Evolutionary conservation across 1,284 basidiomycete species (phyloP).

Genomic region (Cutaneotrichosporon sp.): DNA sequence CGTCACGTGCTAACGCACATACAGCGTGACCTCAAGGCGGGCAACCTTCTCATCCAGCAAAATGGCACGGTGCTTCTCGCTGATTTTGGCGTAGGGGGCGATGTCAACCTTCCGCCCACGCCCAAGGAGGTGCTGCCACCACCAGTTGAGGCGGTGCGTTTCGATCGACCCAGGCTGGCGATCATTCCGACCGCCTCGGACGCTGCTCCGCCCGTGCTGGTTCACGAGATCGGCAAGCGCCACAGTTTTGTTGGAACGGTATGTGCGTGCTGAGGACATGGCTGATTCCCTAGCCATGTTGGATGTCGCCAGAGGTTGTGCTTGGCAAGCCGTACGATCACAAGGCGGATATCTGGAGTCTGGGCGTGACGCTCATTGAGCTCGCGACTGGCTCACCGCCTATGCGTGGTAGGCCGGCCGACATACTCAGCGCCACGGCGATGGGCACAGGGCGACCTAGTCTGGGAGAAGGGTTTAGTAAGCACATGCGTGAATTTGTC

Average conservation of each 20-base stretch:
- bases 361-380: constrained; percentile 66
- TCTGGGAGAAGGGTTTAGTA: constrained; percentile 52
- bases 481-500: constrained; percentile 83
- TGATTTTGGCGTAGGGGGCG: constrained; percentile 76
- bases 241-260: constrained; percentile 86
- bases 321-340: constrained; percentile 80
- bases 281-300: constrained; percentile 60
- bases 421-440: constrained; percentile 9
- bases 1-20: constrained; percentile 1
- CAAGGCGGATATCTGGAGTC: constrained; percentile 94
- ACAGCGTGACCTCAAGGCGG: constrained; percentile 56
- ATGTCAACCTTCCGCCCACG: constrained; percentile 26
- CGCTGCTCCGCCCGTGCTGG: constrained; percentile 10
- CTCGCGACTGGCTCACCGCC: constrained; percentile 36
- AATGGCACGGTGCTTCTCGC: constrained; percentile 75
- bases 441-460: constrained; percentile 1
- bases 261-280: constrained; percentile 7
- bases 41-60: constrained; percentile 82
- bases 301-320: constrained; percentile 98
- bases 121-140: constrained; percentile 10
- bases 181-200: constrained; percentile 7
- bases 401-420: constrained; percentile 2
- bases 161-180: constrained; percentile 16
- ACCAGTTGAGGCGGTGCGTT: constrained; percentile 26
- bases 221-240: constrained; percentile 57